Evolutionary conservation across 805 yeast species (phyloP), one percentile per base, ranked within the genome.

Genomic region (Ogataea dorogensis): DNA sequence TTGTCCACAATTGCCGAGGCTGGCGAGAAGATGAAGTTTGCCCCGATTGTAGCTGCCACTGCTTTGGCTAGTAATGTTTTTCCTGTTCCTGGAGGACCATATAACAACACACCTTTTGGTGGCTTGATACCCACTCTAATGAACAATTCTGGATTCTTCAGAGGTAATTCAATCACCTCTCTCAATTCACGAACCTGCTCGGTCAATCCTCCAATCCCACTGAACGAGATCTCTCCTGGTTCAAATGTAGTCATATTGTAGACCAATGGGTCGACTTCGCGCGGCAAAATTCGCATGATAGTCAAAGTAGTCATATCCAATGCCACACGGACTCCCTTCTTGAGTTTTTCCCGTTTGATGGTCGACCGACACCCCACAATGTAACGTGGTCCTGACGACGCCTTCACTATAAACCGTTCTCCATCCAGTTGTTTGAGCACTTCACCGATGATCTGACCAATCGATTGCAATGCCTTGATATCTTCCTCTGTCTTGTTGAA

Each of bases 11-110:
- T 91, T 31, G 96, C 98, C 9, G 96, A 85, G 1, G 98, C 97
- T 9, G 98, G 98, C n/a, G 95, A 85, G 55, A 93, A 93, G 46
- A 91, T 91, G 68, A 91, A 91, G 65, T 91, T 91, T 23, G 97
- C 97, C 38, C 98, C 98, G 55, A 93, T 87, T 4, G 98, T 93
- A 28, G 98, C 98, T 5, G 98, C 98, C 28, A 89, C 97, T 0
- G 98, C 98, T 57, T 93, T 89, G 12, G 98, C 98, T 56, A 91
- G 73, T 42, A 91, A 69, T 0, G 98, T 91, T 62, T 91, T 91
- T 58, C 98, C 98, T 0, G 98, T 93, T 54, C 98, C 98, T 16
- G 98, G 98, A 5, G 98, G 98, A 6, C 98, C 98, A 58, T 93
- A 93, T 34, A 93, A 71, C 44, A 93, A 68, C 17, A 91, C 98